phyloP scores from a whole-genome alignment of 805 yeast genomes.

The Tanozyma kutaoensis region DNA sequence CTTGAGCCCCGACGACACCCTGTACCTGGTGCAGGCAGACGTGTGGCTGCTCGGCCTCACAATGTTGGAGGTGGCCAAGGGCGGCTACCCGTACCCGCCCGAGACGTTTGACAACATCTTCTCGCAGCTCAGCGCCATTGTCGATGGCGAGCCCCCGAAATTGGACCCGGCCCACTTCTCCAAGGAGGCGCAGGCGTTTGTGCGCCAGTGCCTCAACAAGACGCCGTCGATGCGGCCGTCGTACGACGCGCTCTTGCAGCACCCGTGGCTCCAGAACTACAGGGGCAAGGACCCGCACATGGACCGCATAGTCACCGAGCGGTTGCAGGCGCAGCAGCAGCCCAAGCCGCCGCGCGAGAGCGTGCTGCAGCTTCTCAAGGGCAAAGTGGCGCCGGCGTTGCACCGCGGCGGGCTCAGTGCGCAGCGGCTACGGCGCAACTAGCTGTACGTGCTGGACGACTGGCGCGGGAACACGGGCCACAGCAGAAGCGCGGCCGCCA shows the following conservation, averaged over 20 bases:
- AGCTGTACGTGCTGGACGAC: too few relatives aligned
- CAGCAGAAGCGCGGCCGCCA: too few relatives aligned
- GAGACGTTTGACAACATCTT: slow-evolving; percentile 85
- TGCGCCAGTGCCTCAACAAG: slow-evolving; percentile 63
- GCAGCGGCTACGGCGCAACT: too few relatives aligned
- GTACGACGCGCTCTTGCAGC: slow-evolving; percentile 59
- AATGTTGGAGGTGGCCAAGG: slow-evolving; percentile 78
- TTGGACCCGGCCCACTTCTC: slow-evolving; percentile 30
- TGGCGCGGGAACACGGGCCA: too few relatives aligned
- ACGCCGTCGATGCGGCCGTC: slow-evolving; percentile 72
- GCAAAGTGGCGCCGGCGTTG: too few relatives aligned
- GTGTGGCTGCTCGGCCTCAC: slow-evolving; percentile 91
- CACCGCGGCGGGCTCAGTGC: too few relatives aligned
- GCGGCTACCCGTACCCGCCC: slow-evolving; percentile 92
- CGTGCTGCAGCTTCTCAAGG: too few relatives aligned
- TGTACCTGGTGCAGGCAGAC: slow-evolving; percentile 89
- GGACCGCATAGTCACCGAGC: slow-evolving; percentile 14
- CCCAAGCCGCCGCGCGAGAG: too few relatives aligned
- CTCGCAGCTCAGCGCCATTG: slow-evolving; percentile 89
- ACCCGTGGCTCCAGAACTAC: slow-evolving; percentile 97
- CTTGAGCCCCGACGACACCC: slow-evolving; percentile 55
- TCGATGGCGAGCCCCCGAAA: slow-evolving; percentile 24
- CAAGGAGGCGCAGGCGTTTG: slow-evolving; percentile 72
- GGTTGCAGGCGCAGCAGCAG: slow-evolving; percentile 3
- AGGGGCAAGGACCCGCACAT: slow-evolving; percentile 16